A percentile compares a stretch with the other conserved stretches of the same genome.
Evolutionary conservation across 768 basidiomycete genomes (phyloP).

Genomic region (Trametes cingulata): DNA sequence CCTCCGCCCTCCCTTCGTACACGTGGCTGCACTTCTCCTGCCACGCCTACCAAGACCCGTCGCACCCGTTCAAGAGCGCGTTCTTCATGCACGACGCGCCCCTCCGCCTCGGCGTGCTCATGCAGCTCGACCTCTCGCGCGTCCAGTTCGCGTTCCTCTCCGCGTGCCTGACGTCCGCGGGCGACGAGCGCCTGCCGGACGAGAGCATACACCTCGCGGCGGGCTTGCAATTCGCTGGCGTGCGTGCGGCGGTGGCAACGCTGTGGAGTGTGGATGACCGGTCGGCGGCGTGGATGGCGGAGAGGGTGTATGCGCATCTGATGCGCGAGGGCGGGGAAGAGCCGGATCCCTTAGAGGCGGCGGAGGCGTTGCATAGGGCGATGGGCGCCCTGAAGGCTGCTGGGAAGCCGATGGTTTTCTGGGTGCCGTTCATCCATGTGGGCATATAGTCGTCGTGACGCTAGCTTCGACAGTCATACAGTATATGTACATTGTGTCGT

Average conservation of each 20-base stretch:
- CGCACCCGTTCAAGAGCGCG: background rate
- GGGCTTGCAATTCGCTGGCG: conserved; percentile 20
- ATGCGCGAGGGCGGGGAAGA: background rate
- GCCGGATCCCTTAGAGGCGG: background rate
- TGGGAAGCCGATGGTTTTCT: background rate
- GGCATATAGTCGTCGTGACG: background rate
- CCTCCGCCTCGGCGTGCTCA: background rate
- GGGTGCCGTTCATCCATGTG: conserved; percentile 7
- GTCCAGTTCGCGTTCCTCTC: conserved; percentile 9
- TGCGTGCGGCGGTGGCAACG: conserved; percentile 13
- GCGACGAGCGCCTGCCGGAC: background rate
- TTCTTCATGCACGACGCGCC: conserved; percentile 3
- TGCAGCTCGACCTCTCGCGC: conserved; percentile 4
- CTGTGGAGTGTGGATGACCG: conserved; percentile 18
- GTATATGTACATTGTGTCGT: too few species aligned
- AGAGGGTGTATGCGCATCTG: conserved; percentile 7
- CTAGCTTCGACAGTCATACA: too few species aligned
- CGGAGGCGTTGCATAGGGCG: conserved; percentile 2
- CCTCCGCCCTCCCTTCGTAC: background rate
- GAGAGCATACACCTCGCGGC: conserved; percentile 21
- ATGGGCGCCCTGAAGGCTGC: background rate
- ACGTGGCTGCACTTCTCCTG: conserved; percentile 7
- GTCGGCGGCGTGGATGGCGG: conserved; percentile 6
- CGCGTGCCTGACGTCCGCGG: conserved; percentile 2
- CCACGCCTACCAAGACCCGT: background rate